phyloP scores from a whole-genome alignment of 2,329 filamentous ascomycete species.

The Lachnellula suecica region DNA sequence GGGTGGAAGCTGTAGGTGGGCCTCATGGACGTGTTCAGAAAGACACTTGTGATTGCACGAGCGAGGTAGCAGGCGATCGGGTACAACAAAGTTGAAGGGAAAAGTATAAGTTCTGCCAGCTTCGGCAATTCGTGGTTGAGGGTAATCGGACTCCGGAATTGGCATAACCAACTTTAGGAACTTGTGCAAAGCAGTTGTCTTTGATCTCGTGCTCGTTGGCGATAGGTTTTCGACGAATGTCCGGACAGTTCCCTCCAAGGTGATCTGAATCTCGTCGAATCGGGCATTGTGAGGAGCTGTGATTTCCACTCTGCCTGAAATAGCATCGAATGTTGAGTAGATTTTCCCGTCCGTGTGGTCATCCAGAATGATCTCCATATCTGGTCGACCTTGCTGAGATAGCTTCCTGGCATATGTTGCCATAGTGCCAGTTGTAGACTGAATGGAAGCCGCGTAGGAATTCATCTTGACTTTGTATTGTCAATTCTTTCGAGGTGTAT shows the following conservation, averaged over 20 bases:
- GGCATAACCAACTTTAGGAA: constrained; percentile 35
- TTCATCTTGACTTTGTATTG: constrained; percentile 17
- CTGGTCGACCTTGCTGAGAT: constrained; percentile 16
- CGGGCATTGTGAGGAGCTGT: constrained; percentile 27
- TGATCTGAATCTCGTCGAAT: constrained; percentile 33
- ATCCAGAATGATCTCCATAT: constrained; percentile 29
- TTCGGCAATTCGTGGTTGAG: constrained; percentile 29
- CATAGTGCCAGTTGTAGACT: constrained; percentile 25
- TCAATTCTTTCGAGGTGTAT: not conserved
- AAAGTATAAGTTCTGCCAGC: constrained; percentile 31
- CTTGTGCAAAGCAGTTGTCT: constrained; percentile 29
- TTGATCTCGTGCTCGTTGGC: constrained; percentile 19
- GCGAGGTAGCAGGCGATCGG: constrained; percentile 30
- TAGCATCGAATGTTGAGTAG: constrained; percentile 31
- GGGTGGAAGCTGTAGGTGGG: constrained; percentile 32
- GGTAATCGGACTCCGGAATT: constrained; percentile 28
- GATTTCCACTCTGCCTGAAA: constrained; percentile 29
- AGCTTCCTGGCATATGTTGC: constrained; percentile 27
- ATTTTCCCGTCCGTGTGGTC: constrained; percentile 25
- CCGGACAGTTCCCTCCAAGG: constrained; percentile 28
- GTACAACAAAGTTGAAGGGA: constrained; percentile 34
- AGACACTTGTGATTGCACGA: constrained; percentile 26
- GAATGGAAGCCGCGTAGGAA: constrained; percentile 20
- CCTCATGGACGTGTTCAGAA: constrained; percentile 29
- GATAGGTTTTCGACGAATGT: constrained; percentile 32